Evolutionary conservation across 2,329 filamentous ascomycete genomes (phyloP).

Genomic region (Trichoderma sp.): DNA sequence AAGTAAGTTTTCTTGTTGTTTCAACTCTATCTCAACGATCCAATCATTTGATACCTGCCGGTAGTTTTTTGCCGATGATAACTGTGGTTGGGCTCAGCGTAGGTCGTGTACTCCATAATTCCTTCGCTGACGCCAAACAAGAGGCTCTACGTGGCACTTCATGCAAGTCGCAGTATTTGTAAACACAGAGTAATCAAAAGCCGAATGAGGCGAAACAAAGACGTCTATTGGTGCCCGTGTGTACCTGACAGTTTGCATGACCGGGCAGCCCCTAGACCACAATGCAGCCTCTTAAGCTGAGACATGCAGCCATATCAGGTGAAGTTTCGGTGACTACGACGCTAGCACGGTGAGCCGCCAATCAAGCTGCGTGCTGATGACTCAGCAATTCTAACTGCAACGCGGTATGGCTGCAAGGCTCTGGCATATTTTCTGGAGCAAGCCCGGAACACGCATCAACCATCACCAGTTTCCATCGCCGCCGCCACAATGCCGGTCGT

Average conservation of each 20-base stretch:
- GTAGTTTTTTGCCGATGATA: constrained; percentile 8
- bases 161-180: not conserved
- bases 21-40: not conserved
- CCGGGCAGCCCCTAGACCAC: not conserved
- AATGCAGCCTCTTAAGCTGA: constrained; percentile 14
- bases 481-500: constrained; percentile 66
- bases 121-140: constrained; percentile 3
- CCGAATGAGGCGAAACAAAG: not conserved
- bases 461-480: constrained; percentile 23
- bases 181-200: not conserved
- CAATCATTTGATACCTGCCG: not conserved
- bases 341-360: constrained; percentile 13
- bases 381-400: constrained; percentile 26
- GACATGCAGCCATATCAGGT: constrained; percentile 23
- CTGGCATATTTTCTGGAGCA: constrained; percentile 38
- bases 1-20: not conserved
- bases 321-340: not conserved
- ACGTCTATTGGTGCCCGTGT: constrained; percentile 14
- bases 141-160: constrained; percentile 15
- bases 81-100: constrained; percentile 4
- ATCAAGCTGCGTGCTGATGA: constrained; percentile 6
- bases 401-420: constrained; percentile 29
- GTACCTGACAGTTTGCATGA: constrained; percentile 15
- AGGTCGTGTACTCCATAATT: not conserved
- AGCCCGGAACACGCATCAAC: constrained; percentile 18